Percentiles rank a stretch among this genome's conserved stretches.
phyloP scores from a whole-genome alignment of 2,329 filamentous ascomycete genomes.

The Xenosphaeropsis pyriputrescens region DNA sequence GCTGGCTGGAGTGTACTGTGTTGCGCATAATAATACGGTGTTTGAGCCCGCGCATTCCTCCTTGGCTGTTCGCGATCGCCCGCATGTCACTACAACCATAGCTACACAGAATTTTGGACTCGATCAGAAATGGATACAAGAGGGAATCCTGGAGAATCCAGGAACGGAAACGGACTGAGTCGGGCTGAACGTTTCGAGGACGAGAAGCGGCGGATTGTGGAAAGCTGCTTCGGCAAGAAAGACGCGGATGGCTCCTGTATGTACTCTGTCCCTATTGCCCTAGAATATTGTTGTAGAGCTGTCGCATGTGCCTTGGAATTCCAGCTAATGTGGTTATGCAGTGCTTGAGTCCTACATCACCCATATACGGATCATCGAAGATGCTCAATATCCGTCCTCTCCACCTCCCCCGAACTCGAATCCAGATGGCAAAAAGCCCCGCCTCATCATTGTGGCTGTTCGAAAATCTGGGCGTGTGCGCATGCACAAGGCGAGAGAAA shows the following conservation, averaged over 20 bases:
- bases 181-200: slow-evolving; percentile 83
- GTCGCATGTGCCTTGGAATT: too few relatives aligned
- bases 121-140: slow-evolving; percentile 12
- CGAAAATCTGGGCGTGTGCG: slow-evolving; percentile 83
- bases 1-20: too few relatives aligned
- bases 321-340: slow-evolving; percentile 18
- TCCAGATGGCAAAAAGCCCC: slow-evolving; percentile 66
- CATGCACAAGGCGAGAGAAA: slow-evolving; percentile 95
- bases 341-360: slow-evolving; percentile 94
- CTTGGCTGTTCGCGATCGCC: too few relatives aligned
- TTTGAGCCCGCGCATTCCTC: too few relatives aligned
- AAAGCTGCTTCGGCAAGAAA: slow-evolving; percentile 85
- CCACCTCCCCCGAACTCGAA: slow-evolving; percentile 72
- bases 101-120: slow-evolving; percentile 7
- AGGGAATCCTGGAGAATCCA: too few relatives aligned
- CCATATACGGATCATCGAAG: slow-evolving; percentile 84
- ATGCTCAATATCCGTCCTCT: slow-evolving; percentile 64
- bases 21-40: too few relatives aligned
- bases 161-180: slow-evolving; percentile 6
- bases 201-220: slow-evolving; percentile 86
- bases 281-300: slow-evolving; percentile 5
- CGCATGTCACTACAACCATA: too few relatives aligned
- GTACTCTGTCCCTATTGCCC: background rate
- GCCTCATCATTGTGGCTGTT: slow-evolving; percentile 87
- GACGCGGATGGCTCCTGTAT: slow-evolving; percentile 75